Conservation (phyloP, 495 filamentous ascomycete genomes). For the Ramalina intermedia region DNA sequence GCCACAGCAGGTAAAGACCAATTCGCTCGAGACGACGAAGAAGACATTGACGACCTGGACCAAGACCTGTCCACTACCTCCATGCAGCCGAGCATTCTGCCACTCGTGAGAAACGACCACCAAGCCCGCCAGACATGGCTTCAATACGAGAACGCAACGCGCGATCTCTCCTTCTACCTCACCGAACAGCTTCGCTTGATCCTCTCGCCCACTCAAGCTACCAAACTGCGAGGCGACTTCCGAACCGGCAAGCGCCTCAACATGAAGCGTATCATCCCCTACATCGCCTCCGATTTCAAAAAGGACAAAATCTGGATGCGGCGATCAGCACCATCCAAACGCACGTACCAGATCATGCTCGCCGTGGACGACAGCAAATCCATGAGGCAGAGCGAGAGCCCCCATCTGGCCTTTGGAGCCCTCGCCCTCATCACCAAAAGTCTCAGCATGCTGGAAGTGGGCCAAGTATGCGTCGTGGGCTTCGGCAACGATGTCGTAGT, state of each 20-base stretch:
- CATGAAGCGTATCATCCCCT: slow-evolving; percentile 97
- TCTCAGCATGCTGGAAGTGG: slow-evolving; percentile 81
- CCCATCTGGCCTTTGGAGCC: slow-evolving; percentile 72
- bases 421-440: slow-evolving; percentile 75
- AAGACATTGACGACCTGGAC: slow-evolving; percentile 57
- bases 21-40: slow-evolving; percentile 20
- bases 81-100: slow-evolving; percentile 34
- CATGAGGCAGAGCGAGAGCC: slow-evolving; percentile 65
- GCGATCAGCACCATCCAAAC: slow-evolving; percentile 74
- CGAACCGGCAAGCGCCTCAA: slow-evolving; percentile 96
- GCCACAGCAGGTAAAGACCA: background rate
- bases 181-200: slow-evolving; percentile 93
- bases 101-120: slow-evolving; percentile 28
- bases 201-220: slow-evolving; percentile 82
- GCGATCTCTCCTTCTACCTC: slow-evolving; percentile 68
- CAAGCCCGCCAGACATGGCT: slow-evolving; percentile 75
- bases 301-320: slow-evolving; percentile 99
- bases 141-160: slow-evolving; percentile 68
- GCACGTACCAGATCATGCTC: slow-evolving; percentile 91
- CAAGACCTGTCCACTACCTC: slow-evolving; percentile 59
- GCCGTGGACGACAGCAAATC: slow-evolving; percentile 90
- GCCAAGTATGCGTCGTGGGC: slow-evolving; percentile 74
- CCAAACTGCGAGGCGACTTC: slow-evolving; percentile 93
- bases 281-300: slow-evolving; percentile 94
- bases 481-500: slow-evolving; percentile 81